phyloP scores from a whole-genome alignment of 2,329 filamentous ascomycete genomes.

The Dothideomycetidae sp. region DNA sequence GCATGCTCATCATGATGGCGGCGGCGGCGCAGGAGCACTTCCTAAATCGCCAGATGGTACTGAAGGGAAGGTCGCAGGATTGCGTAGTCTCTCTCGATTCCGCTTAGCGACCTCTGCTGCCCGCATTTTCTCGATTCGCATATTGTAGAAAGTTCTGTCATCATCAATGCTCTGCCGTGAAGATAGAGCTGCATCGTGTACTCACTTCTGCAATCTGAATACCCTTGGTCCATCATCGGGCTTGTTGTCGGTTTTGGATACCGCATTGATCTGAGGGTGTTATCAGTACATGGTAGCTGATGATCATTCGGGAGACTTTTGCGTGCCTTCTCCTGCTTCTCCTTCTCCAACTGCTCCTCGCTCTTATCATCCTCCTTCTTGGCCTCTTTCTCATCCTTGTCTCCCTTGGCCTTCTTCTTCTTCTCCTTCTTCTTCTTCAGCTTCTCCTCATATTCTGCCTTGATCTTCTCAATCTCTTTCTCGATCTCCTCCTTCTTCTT shows the following conservation, averaged over 20 bases:
- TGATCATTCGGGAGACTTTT: conserved; percentile 14
- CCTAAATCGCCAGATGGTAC: conserved; percentile 50
- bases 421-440: conserved; percentile 30
- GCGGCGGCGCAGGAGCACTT: background rate
- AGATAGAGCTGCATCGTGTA: too few species aligned
- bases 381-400: conserved; percentile 46
- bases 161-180: too few species aligned
- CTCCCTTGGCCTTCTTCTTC: conserved; percentile 27
- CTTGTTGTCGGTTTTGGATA: conserved; percentile 32
- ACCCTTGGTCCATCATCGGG: conserved; percentile 59
- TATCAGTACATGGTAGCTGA: background rate
- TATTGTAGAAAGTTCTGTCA: conserved; percentile 69
- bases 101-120: conserved; percentile 66
- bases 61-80: conserved; percentile 69
- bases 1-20: too few species aligned
- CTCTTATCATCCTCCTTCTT: conserved; percentile 51
- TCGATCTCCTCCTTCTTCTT: conserved; percentile 38
- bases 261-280: conserved; percentile 29
- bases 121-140: conserved; percentile 63
- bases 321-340: conserved; percentile 48
- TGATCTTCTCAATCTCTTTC: conserved; percentile 34
- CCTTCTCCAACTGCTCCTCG: conserved; percentile 48
- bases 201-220: conserved; percentile 69
- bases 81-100: conserved; percentile 65
- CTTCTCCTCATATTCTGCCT: conserved; percentile 37